These are phyloP conservation scores for Verticillium klebahnii DNA, from an alignment of 2,329 filamentous ascomycete species.

Conservation along the genomic window DNA sequence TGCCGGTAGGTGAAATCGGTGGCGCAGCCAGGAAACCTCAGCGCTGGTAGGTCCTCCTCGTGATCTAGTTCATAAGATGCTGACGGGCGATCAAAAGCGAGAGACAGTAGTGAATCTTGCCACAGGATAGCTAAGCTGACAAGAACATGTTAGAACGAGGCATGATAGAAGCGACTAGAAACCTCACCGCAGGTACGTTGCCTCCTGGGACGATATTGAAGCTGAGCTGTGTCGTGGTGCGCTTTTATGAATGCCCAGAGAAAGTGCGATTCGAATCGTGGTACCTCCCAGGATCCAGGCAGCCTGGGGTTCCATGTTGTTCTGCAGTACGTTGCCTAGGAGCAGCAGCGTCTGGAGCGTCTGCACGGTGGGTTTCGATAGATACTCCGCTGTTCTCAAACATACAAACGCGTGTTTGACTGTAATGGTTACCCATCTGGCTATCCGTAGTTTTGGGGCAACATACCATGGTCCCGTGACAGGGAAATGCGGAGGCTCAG, in stretches of 20 bases:
- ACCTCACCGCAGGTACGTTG: background rate
- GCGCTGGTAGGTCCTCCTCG: background rate
- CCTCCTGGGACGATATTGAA: background rate
- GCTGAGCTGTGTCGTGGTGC: background rate
- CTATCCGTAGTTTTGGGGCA: background rate
- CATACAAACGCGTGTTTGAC: background rate
- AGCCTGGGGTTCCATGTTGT: constrained; percentile 9
- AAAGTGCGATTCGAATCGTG: constrained; percentile 7
- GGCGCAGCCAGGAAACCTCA: background rate
- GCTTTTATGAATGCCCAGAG: constrained; percentile 3
- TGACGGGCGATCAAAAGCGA: constrained; percentile 6
- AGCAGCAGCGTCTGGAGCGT: background rate
- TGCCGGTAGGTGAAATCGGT: background rate
- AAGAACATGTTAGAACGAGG: too few relatives aligned
- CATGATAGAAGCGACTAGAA: background rate
- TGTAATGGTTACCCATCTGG: background rate
- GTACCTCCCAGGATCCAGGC: constrained; percentile 10
- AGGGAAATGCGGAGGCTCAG: too few relatives aligned
- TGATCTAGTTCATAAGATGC: constrained; percentile 9
- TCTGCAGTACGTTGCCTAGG: constrained; percentile 9
- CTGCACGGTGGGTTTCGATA: background rate
- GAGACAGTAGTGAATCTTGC: constrained; percentile 6
- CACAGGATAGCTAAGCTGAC: constrained; percentile 5
- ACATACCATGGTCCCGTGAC: too few relatives aligned
- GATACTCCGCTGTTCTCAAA: background rate